Base-by-base conservation (phyloP, 2,329 filamentous ascomycete genomes). In the Fusarium protoensiforme region DNA sequence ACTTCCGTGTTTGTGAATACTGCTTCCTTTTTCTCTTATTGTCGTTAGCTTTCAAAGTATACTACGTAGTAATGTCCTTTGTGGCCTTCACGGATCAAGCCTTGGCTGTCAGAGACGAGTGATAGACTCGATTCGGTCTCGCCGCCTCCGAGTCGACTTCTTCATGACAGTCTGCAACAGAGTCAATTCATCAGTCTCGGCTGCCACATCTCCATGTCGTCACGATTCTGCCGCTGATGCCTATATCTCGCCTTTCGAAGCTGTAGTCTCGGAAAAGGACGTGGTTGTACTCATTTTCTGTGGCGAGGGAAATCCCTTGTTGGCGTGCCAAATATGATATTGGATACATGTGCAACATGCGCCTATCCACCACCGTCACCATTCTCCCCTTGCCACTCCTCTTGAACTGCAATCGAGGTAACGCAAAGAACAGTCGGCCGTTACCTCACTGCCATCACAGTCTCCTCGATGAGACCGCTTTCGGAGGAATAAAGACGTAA, bases 261-360 rank as follows among this genome's bases (percentile, higher is more conserved):
- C 24, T 36, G 11, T 33, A 48, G 53, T 67, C 43, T 35, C 59
- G 73, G 51, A 46, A 64, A 58, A 66, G 48, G 18, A 29, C 20
- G 59, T 62, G 29, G 38, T 74, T 61, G 58, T 66, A 41, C 35
- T 65, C 64, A 57, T 36, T 58, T 63, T 70, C 51, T 67, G 43
- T 31, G 57, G 24, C 43, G 33, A 67, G 38, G 51, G 51, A 39
- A 61, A 36, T 14, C 64, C 53, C 62, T 63, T 33, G 41, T 71
- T 22, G n/a, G 14, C 29, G 29, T 51, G 16, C 60, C 54, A 54
- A 61, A 43, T 53, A 35, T 63, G 63, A 65, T 74, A 36, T 31
- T 54, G 53, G 56, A 62, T 65, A 67, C 65, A 64, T 61, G 57
- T 64, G 35, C 54, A 43, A 61, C 36, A 74, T 48, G 54, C 18